Conservation (phyloP, 495 filamentous ascomycete species). For the Penicillium diatomitis region DNA sequence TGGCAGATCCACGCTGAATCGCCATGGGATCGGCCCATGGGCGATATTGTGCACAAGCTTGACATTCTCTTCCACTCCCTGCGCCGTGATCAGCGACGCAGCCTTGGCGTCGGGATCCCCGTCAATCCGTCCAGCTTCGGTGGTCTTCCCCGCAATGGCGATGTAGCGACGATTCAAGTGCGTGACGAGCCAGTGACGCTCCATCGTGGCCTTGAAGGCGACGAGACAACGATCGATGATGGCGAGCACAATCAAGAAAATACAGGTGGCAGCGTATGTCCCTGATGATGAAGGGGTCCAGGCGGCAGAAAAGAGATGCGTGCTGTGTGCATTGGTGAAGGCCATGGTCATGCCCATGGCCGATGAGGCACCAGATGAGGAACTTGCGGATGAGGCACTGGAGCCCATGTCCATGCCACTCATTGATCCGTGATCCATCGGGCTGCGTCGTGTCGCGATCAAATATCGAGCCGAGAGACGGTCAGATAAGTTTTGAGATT, state of each 20-base stretch:
- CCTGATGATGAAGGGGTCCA: slow-evolving; percentile 66
- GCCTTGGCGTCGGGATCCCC: slow-evolving; percentile 49
- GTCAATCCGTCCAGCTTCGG: slow-evolving; percentile 46
- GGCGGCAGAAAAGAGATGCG: slow-evolving; percentile 59
- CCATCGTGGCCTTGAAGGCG: slow-evolving; percentile 52
- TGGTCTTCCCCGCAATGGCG: slow-evolving; percentile 54
- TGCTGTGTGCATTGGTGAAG: slow-evolving; percentile 58
- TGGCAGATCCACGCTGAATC: slow-evolving; percentile 68
- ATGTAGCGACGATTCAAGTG: slow-evolving; percentile 68
- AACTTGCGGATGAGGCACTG: slow-evolving; percentile 6
- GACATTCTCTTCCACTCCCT: slow-evolving; percentile 67
- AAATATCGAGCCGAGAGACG: neutral
- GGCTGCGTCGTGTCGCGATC: neutral
- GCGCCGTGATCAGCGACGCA: slow-evolving; percentile 49
- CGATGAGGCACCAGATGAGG: neutral
- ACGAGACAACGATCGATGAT: slow-evolving; percentile 57
- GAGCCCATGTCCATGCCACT: slow-evolving; percentile 5
- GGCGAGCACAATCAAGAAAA: slow-evolving; percentile 72
- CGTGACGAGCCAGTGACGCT: slow-evolving; percentile 49
- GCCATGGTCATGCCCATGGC: slow-evolving; percentile 28
- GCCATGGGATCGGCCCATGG: slow-evolving; percentile 49
- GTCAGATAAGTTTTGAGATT: too few species aligned
- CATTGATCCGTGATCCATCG: slow-evolving; percentile 9
- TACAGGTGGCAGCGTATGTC: slow-evolving; percentile 74
- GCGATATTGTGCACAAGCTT: slow-evolving; percentile 51